Base-by-base conservation (phyloP, 768 basidiomycete genomes). In the Pluteus cervinus region DNA sequence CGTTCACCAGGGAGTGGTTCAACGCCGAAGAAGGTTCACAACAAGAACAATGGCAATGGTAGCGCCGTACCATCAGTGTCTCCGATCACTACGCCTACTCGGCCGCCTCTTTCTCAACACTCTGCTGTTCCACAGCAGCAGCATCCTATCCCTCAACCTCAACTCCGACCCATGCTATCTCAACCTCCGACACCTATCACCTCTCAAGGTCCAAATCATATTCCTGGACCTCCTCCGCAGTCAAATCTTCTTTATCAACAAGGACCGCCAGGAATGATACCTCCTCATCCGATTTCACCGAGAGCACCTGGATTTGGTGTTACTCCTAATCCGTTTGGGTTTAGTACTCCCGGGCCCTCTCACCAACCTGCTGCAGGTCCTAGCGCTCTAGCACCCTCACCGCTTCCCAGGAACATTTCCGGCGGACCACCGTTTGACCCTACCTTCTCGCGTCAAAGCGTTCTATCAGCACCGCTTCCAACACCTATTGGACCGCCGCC, bases 11-110 rank as follows among this genome's bases (percentile, higher is more conserved):
- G 61, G 25, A 73, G 69, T 44, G 65, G 69, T 15, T 55, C 59
- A 11, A 53, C 69, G 31, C 58, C 65, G 29, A 86, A 84, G 72
- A 86, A 83, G 67, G 73, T 70, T 39, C 61, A 69, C 50, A 73
- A 62, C 52, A 83, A 81, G 56, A n/a, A n/a, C n/a, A n/a, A n/a
- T n/a, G n/a, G n/a, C n/a, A n/a, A n/a, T n/a, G n/a, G n/a, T n/a
- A n/a, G n/a, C n/a, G n/a, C n/a, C n/a, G n/a, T n/a, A n/a, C n/a
- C n/a, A n/a, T n/a, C n/a, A n/a, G n/a, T n/a, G n/a, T n/a, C n/a
- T n/a, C n/a, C n/a, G n/a, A n/a, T n/a, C n/a, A n/a, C n/a, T n/a
- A n/a, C n/a, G n/a, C n/a, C n/a, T n/a, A n/a, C n/a, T n/a, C n/a
- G 33, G 29, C 61, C 62, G 15, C 62, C 65, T 26, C 63, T 56